Conservation (phyloP, 129 eudicot species). For the Erigeron canadensis region DNA sequence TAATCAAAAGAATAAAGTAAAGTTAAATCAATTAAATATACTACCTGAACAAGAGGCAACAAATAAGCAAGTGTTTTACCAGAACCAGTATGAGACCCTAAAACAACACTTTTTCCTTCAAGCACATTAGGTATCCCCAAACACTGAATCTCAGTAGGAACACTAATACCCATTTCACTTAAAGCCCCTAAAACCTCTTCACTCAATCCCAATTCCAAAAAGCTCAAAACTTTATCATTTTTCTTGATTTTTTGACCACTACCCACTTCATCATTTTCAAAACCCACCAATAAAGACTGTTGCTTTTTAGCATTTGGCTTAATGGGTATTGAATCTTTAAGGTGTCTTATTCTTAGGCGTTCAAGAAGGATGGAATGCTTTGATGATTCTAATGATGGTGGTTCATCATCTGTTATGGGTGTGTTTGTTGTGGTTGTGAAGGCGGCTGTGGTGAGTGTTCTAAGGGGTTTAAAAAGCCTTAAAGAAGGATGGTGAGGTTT, state of each 20-base stretch:
- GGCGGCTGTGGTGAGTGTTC: constrained; percentile 43
- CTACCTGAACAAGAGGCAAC: constrained; percentile 90
- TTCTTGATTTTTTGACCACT: not conserved
- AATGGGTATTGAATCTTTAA: constrained; percentile 47
- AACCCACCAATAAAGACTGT: constrained; percentile 18
- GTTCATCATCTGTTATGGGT: constrained; percentile 29
- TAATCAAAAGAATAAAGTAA: not conserved
- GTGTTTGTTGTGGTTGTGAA: constrained; percentile 27
- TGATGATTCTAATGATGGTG: constrained; percentile 42
- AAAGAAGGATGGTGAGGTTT: constrained; percentile 27
- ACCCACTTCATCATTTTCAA: constrained; percentile 29
- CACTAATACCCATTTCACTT: constrained; percentile 73
- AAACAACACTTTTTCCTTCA: constrained; percentile 69
- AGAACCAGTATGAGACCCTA: constrained; percentile 99
- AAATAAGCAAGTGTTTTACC: constrained; percentile 93
- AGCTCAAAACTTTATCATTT: constrained; percentile 40
- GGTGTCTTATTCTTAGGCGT: constrained; percentile 73
- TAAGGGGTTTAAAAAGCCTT: constrained; percentile 52
- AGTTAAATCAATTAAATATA: not conserved
- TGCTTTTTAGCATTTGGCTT: constrained; percentile 25
- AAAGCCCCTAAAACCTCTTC: constrained; percentile 78
- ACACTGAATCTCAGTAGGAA: constrained; percentile 89
- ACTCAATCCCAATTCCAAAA: constrained; percentile 78
- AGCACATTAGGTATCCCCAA: constrained; percentile 84
- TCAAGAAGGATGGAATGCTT: constrained; percentile 82